Evolutionary conservation across 2,329 filamentous ascomycete species (phyloP).

Genomic region (Sclerotinia minor): DNA sequence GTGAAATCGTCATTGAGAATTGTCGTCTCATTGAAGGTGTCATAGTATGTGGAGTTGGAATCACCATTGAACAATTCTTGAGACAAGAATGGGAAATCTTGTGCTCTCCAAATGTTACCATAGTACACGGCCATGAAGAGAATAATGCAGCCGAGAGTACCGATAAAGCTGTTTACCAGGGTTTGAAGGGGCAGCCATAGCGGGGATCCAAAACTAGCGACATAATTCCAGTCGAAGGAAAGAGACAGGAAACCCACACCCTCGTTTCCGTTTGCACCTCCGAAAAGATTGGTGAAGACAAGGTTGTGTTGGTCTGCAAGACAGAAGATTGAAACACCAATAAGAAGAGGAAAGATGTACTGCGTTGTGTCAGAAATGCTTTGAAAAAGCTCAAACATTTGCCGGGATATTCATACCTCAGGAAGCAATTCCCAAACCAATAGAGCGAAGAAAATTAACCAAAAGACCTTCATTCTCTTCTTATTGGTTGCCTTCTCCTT

Average conservation of each 20-base stretch:
- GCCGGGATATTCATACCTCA: constrained; percentile 13
- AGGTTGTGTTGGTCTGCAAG: constrained; percentile 47
- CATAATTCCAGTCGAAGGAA: constrained; percentile 49
- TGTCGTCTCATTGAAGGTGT: constrained; percentile 47
- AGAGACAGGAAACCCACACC: constrained; percentile 43
- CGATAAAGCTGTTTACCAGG: constrained; percentile 41
- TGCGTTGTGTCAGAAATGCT: background rate
- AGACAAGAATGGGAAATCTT: constrained; percentile 48
- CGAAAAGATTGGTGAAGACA: constrained; percentile 52
- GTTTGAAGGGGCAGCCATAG: constrained; percentile 42
- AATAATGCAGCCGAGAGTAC: constrained; percentile 41
- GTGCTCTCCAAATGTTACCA: constrained; percentile 46
- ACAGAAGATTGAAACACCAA: constrained; percentile 51
- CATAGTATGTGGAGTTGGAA: constrained; percentile 44
- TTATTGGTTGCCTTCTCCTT: constrained; percentile 43
- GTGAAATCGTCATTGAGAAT: constrained; percentile 46
- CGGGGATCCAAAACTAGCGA: constrained; percentile 36
- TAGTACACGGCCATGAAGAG: constrained; percentile 47
- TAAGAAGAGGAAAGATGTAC: constrained; percentile 47
- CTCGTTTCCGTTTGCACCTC: constrained; percentile 50
- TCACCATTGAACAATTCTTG: constrained; percentile 45
- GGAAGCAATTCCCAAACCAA: constrained; percentile 27
- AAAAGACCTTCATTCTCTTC: constrained; percentile 44
- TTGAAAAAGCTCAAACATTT: background rate
- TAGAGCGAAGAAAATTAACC: constrained; percentile 34